Percentiles rank a stretch among this genome's conserved stretches.
phyloP scores from a whole-genome alignment of 352 stramenopile genomes.

The Phytophthora vignae region DNA sequence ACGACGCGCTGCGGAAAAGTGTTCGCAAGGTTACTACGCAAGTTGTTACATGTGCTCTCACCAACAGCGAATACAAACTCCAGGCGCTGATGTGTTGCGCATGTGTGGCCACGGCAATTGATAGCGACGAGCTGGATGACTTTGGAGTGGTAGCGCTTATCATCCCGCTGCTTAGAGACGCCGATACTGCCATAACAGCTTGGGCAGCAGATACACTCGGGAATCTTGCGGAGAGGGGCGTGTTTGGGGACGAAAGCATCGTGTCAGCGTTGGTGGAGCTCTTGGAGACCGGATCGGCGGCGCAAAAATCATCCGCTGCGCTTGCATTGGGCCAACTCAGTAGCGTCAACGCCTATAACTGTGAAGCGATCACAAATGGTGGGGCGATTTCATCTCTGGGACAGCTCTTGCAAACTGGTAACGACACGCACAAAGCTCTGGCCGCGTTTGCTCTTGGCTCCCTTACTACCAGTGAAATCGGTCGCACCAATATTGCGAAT shows the following conservation, averaged over 20 bases:
- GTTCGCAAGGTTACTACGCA: slow-evolving; percentile 7
- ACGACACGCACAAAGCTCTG: background rate
- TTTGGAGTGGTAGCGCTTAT: slow-evolving; percentile 4
- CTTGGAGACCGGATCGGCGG: slow-evolving; percentile 5
- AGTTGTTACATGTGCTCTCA: too few species aligned
- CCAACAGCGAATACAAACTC: slow-evolving; percentile 6
- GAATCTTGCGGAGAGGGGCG: slow-evolving; percentile 3
- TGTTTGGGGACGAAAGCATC: slow-evolving; percentile 4
- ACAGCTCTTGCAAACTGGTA: background rate
- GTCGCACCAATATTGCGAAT: background rate
- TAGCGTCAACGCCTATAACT: background rate
- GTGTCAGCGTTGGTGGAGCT: background rate
- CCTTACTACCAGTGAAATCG: background rate
- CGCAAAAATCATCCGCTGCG: slow-evolving; percentile 4
- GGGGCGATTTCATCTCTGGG: background rate
- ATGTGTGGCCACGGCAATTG: slow-evolving; percentile 1
- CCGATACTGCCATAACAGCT: background rate
- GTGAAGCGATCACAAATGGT: background rate
- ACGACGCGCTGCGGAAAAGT: slow-evolving; percentile 5
- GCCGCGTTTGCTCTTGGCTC: background rate
- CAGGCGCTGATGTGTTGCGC: slow-evolving; percentile 4
- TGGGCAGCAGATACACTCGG: slow-evolving; percentile 9
- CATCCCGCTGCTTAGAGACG: background rate
- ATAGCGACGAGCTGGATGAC: slow-evolving; percentile 12
- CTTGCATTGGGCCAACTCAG: background rate